These are phyloP conservation scores for Chloromonas sp. DNA, from an alignment of 163 green algal genomes.

Conservation along the genomic window DNA sequence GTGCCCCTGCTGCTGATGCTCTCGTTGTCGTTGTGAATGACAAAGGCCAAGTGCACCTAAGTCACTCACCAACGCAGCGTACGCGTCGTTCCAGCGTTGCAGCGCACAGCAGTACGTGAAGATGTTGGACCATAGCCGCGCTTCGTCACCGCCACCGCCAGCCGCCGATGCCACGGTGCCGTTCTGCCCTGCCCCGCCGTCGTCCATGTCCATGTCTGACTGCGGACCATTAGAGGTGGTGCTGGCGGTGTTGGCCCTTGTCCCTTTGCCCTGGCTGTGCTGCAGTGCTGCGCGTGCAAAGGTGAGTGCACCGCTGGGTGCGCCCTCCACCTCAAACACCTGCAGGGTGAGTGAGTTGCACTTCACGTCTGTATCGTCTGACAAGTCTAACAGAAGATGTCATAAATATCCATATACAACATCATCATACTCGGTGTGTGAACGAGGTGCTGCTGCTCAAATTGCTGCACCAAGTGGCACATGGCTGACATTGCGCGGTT, in stretches of 20 bases:
- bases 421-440: too few species aligned
- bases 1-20: too few species aligned
- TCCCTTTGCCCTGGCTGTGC: background rate
- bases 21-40: too few species aligned
- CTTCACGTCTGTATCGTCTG: too few species aligned
- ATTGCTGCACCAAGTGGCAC: too few species aligned
- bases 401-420: too few species aligned
- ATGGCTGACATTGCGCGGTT: too few species aligned
- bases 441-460: too few species aligned
- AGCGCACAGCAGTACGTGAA: constrained; percentile 35
- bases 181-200: constrained; percentile 5
- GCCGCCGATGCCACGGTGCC: background rate
- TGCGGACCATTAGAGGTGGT: background rate
- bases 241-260: constrained; percentile 17
- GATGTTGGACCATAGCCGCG: constrained; percentile 55
- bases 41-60: too few species aligned
- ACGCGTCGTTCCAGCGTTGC: constrained; percentile 30
- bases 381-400: too few species aligned
- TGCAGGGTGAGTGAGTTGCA: too few species aligned
- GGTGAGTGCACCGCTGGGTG: constrained; percentile 38
- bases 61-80: constrained; percentile 43
- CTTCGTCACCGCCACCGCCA: constrained; percentile 16
- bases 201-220: background rate
- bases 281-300: constrained; percentile 60
- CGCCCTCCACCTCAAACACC: constrained; percentile 53